Base-by-base conservation (phyloP, 805 yeast species). In the Wickerhamiella alocasiicola region DNA sequence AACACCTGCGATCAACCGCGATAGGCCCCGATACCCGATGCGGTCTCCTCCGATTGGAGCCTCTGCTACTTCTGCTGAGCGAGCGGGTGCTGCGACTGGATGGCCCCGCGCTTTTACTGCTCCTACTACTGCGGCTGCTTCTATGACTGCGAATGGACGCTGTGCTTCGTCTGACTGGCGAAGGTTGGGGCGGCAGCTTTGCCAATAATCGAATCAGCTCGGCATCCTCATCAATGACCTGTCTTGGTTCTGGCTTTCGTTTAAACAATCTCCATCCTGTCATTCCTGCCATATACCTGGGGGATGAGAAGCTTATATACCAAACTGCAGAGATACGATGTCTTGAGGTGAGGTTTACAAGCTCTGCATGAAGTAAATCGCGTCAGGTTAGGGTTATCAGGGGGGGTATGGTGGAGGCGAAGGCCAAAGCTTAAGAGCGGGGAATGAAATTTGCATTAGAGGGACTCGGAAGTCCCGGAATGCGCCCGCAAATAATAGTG, bases 1-100 rank as follows among this genome's bases (percentile, higher is more conserved):
- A 37, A 18, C 43, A 51, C 26, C 17, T 30, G 35, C 37, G 43
- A 41, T 41, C n/a, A 41, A 31, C 17, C 45, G 45, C 36, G 9
- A 15, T 31, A 9, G 11, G 34, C 20, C 16, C 20, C 3, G 29
- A 11, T 3, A 18, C 11, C 16, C 35, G 28, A 6, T 36, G 7
- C 32, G 36, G 17, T 25, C 25, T 19, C 9, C 42, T 32, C 4
- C 27, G 11, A 6, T 26, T 32, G n/a, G 31, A 24, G 11, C 27
- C 25, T 7, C 32, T 31, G 7, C 33, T 26, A 3, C 13, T 29
- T 12, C 34, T 19, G 28, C 16, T 15, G 18, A 13, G 4, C 28
- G 21, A 23, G 32, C 34, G 28, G 24, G 7, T 18, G 34, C 38
- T 31, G 20, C 23, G 31, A 9, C 34, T 37, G 16, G 26, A 23